These are phyloP conservation scores for Abortiporus biennis DNA, from an alignment of 1,284 basidiomycete species.

Conservation along the genomic window DNA sequence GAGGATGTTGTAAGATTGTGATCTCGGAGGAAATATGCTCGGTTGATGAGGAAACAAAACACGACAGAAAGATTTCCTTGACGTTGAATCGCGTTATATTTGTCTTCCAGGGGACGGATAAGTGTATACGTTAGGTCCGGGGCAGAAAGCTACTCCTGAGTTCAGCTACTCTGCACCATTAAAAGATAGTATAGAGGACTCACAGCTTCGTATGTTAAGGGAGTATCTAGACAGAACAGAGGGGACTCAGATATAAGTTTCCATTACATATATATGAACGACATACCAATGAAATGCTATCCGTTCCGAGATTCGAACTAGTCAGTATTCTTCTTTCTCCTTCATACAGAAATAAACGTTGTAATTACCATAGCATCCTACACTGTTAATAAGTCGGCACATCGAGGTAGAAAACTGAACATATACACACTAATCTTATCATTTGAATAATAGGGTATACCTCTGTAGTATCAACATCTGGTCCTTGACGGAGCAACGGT, in stretches of 20 bases:
- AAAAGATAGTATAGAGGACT: no score
- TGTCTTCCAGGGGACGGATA: constrained; percentile 68
- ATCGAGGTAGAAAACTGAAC: constrained; percentile 1
- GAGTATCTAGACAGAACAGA: constrained; percentile 68
- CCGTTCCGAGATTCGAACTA: background rate
- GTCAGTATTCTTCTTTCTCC: constrained; percentile 1
- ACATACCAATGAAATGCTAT: constrained; percentile 59
- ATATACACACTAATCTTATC: constrained; percentile 46
- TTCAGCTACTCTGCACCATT: no score
- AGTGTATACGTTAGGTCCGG: constrained; percentile 88
- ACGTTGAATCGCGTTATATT: constrained; percentile 60
- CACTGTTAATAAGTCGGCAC: constrained; percentile 6
- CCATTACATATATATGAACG: background rate
- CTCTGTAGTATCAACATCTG: constrained; percentile 43
- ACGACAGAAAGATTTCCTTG: constrained; percentile 69
- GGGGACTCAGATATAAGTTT: constrained; percentile 9
- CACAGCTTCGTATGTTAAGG: constrained; percentile 69
- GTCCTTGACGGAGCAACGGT: constrained; percentile 33
- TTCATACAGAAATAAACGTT: constrained; percentile 1
- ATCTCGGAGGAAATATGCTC: constrained; percentile 80
- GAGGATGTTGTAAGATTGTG: constrained; percentile 58
- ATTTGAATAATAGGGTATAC: constrained; percentile 74
- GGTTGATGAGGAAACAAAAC: constrained; percentile 87
- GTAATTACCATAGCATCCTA: constrained; percentile 54
- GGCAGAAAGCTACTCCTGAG: constrained; percentile 66